phyloP scores from a whole-genome alignment of 139 green algal species.

The Diplosphaera chodatii region DNA sequence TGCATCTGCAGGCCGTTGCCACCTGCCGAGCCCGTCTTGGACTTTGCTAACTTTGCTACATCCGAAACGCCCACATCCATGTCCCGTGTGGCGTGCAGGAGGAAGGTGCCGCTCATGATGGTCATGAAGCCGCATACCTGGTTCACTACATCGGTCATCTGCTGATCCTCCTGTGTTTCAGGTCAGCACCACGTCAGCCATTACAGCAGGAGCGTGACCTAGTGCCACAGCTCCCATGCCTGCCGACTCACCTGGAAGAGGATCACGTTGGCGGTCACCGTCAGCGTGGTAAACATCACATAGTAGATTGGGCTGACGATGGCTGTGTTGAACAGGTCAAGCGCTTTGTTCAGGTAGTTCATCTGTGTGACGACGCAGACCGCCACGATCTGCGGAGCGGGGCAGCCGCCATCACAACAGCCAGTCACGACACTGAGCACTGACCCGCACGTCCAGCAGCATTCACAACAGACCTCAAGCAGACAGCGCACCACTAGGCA shows the following conservation, averaged over 20 bases:
- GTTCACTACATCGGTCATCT: slow-evolving; percentile 52
- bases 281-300: slow-evolving; percentile 95
- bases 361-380: slow-evolving; percentile 90
- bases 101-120: slow-evolving; percentile 88
- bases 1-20: neutral
- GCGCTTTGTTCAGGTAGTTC: slow-evolving; percentile 94
- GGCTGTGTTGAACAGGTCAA: slow-evolving; percentile 97
- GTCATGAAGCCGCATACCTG: slow-evolving; percentile 88
- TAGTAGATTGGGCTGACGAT: slow-evolving; percentile 98
- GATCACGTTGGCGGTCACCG: slow-evolving; percentile 73
- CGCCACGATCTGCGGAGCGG: slow-evolving; percentile 58
- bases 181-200: too few relatives aligned
- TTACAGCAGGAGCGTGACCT: too few relatives aligned
- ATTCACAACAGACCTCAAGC: too few relatives aligned
- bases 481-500: slow-evolving; percentile 54
- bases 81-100: slow-evolving; percentile 88
- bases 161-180: slow-evolving; percentile 75
- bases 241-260: slow-evolving; percentile 77
- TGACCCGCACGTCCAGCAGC: too few relatives aligned
- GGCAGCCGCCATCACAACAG: too few relatives aligned
- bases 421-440: too few relatives aligned
- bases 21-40: neutral
- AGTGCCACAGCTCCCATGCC: too few relatives aligned
- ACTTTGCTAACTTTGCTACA: neutral
- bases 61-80: slow-evolving; percentile 38